These are phyloP conservation scores for Malus hybrid DNA, from an alignment of 331 rosid species.

Conservation along the genomic window DNA sequence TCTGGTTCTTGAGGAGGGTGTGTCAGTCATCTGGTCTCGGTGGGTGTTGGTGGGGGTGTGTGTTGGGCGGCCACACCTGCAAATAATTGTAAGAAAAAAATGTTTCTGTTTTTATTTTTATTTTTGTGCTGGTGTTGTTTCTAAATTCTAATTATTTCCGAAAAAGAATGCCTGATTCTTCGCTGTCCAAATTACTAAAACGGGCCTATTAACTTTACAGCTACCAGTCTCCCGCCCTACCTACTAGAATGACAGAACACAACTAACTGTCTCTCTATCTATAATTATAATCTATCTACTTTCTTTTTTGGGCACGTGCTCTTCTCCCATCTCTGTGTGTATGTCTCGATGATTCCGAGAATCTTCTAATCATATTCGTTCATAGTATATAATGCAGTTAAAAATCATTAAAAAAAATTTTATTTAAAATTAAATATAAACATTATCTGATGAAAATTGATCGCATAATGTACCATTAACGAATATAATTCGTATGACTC, in stretches of 20 bases:
- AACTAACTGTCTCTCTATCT: too few relatives aligned
- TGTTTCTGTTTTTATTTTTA: not conserved
- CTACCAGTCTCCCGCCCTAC: not conserved
- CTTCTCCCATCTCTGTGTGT: too few relatives aligned
- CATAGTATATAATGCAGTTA: rapidly evolving
- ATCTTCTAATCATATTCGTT: too few relatives aligned
- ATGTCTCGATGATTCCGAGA: rapidly evolving
- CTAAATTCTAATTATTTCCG: not conserved
- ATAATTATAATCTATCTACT: not conserved
- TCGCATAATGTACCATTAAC: rapidly evolving
- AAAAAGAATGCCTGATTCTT: not conserved
- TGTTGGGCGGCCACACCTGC: not conserved
- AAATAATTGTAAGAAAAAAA: not conserved
- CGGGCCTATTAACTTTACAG: not conserved
- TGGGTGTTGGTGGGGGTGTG: not conserved
- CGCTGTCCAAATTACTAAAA: not conserved
- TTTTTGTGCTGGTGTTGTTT: too few relatives aligned
- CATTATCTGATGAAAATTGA: too few relatives aligned
- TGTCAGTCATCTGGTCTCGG: constrained; percentile 1
- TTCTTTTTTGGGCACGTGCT: not conserved
- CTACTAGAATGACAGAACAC: not conserved
- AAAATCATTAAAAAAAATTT: too few relatives aligned
- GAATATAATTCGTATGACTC: too few relatives aligned
- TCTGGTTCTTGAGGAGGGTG: constrained; percentile 1
- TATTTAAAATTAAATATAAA: too few relatives aligned